phyloP scores from a whole-genome alignment of 225 moss, liverwort and hornwort species.

The Climacium dendroides region DNA sequence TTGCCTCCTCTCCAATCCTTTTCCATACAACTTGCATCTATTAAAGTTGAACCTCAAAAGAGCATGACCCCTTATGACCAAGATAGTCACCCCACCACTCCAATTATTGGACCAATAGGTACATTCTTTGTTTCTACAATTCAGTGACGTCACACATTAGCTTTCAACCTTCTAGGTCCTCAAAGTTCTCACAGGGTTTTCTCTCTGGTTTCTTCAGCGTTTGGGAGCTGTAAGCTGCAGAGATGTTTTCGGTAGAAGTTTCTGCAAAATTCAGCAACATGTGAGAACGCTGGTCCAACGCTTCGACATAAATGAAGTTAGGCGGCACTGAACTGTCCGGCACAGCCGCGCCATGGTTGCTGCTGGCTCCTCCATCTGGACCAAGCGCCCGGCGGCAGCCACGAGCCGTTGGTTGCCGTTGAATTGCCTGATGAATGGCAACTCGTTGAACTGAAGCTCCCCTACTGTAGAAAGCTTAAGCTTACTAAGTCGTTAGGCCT shows the following conservation, averaged over 20 bases:
- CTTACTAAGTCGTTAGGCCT: too few species aligned
- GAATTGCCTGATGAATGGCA: neutral
- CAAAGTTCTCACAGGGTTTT: accelerated
- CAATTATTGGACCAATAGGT: neutral
- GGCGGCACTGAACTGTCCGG: too few species aligned
- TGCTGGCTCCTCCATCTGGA: too few species aligned
- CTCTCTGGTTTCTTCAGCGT: accelerated
- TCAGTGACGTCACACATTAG: neutral
- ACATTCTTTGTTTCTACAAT: neutral
- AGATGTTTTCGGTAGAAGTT: neutral
- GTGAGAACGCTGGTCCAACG: accelerated
- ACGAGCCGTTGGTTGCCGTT: too few species aligned
- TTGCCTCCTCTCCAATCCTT: neutral
- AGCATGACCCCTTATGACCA: neutral
- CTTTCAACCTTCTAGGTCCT: neutral
- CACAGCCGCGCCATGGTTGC: too few species aligned
- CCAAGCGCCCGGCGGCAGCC: too few species aligned
- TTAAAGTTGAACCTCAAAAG: neutral
- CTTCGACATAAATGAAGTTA: neutral
- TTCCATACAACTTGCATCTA: neutral
- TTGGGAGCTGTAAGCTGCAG: too few species aligned
- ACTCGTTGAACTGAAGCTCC: neutral
- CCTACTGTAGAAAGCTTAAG: too few species aligned
- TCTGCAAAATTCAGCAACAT: neutral
- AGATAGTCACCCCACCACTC: neutral